phyloP scores from a whole-genome alignment of 2,329 filamentous ascomycete genomes.

The Fusarium oxysporum region DNA sequence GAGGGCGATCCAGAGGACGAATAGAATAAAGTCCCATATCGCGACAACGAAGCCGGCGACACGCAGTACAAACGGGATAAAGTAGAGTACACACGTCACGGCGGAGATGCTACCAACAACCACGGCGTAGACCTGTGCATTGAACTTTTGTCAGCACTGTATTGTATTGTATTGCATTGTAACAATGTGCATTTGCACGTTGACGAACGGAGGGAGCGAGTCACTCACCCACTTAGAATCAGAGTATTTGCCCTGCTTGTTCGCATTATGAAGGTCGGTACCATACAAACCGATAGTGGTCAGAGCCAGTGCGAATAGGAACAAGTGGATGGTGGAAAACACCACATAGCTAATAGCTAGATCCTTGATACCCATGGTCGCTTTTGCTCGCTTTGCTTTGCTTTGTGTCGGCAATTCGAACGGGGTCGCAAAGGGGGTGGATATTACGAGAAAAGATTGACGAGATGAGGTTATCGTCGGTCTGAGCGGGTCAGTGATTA shows the following conservation, averaged over 20 bases:
- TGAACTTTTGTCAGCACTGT: slow-evolving; percentile 18
- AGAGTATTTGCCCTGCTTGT: slow-evolving; percentile 60
- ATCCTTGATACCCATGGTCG: slow-evolving; percentile 58
- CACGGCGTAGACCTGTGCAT: slow-evolving; percentile 73
- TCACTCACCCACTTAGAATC: slow-evolving; percentile 77
- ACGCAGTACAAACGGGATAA: slow-evolving; percentile 70
- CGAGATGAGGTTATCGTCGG: slow-evolving; percentile 9
- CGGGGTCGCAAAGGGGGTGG: background rate
- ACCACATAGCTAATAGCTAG: slow-evolving; percentile 62
- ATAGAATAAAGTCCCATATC: slow-evolving; percentile 77
- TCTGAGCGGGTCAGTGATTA: slow-evolving; percentile 5
- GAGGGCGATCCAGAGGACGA: slow-evolving; percentile 82
- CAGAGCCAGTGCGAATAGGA: slow-evolving; percentile 81
- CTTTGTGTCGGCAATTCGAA: background rate
- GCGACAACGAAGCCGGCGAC: slow-evolving; percentile 64
- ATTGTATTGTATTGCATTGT: background rate
- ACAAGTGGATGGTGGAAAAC: slow-evolving; percentile 74
- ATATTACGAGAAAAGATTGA: slow-evolving; percentile 1
- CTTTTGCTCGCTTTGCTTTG: background rate
- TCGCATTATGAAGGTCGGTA: slow-evolving; percentile 69
- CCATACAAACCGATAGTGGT: slow-evolving; percentile 85
- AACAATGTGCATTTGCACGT: background rate
- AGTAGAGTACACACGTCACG: slow-evolving; percentile 72
- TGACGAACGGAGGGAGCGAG: background rate
- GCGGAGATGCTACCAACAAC: slow-evolving; percentile 75